Conservation (phyloP, 2,329 filamentous ascomycete species). For the Fusarium sp. region DNA sequence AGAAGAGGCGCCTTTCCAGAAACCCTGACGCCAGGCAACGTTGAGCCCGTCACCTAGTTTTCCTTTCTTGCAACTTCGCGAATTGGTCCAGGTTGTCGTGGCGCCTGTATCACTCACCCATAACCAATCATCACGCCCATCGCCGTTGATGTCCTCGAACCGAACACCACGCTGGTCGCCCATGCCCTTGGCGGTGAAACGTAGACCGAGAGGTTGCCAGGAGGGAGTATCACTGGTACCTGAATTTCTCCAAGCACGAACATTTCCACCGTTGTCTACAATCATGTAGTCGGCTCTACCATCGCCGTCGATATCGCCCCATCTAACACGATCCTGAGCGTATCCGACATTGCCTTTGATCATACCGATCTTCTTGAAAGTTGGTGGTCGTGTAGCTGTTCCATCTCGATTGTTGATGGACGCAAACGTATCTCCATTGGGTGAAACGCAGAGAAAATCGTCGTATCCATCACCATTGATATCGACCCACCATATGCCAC, state of each 20-base stretch:
- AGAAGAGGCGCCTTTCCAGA: slow-evolving; percentile 16
- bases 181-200: slow-evolving; percentile 39
- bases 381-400: neutral
- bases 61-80: slow-evolving; percentile 36
- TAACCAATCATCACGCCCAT: slow-evolving; percentile 46
- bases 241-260: slow-evolving; percentile 8
- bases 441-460: slow-evolving; percentile 1
- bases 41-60: slow-evolving; percentile 40
- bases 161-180: slow-evolving; percentile 42
- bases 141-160: slow-evolving; percentile 44
- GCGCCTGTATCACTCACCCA: slow-evolving; percentile 41
- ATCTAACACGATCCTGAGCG: slow-evolving; percentile 12
- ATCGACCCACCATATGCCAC: neutral
- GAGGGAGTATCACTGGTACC: neutral
- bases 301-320: slow-evolving; percentile 20
- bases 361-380: slow-evolving; percentile 7
- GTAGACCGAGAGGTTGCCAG: slow-evolving; percentile 53
- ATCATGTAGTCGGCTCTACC: slow-evolving; percentile 16
- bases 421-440: neutral
- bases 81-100: slow-evolving; percentile 45
- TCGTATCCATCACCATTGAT: slow-evolving; percentile 2
- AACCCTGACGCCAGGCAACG: slow-evolving; percentile 40
- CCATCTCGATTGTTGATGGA: slow-evolving; percentile 16
- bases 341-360: slow-evolving; percentile 4
- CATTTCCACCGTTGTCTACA: neutral